Evolutionary conservation across 768 basidiomycete genomes (phyloP).

Genomic region (Stropharia rugosoannulata): DNA sequence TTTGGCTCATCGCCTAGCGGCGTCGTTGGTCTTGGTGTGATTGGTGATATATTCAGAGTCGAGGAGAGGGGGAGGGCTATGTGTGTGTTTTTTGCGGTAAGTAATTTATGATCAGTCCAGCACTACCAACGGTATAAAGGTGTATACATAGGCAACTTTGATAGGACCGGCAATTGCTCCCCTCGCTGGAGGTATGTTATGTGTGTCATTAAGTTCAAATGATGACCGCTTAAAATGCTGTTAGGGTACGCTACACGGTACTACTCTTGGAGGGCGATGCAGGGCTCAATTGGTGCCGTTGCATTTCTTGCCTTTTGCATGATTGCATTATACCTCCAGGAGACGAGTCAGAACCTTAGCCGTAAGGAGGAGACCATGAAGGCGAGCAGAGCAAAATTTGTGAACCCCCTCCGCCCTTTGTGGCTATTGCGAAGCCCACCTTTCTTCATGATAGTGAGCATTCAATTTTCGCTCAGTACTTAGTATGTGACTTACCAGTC

Average conservation of each 20-base stretch:
- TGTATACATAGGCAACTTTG: conserved; percentile 41
- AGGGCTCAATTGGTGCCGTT: conserved; percentile 38
- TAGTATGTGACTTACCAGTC: not conserved
- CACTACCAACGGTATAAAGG: not conserved
- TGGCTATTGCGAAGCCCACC: conserved; percentile 56
- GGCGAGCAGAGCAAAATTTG: conserved; percentile 30
- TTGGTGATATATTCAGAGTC: conserved; percentile 63
- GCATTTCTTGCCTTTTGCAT: conserved; percentile 36
- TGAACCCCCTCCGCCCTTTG: conserved; percentile 61
- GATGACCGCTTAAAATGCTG: too few species aligned
- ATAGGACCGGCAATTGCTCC: conserved; percentile 64
- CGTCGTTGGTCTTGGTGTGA: conserved; percentile 53
- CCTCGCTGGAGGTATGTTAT: conserved; percentile 31
- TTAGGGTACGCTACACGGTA: conserved; percentile 53
- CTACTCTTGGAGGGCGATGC: conserved; percentile 63
- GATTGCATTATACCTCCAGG: conserved; percentile 49
- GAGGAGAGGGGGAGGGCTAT: conserved; percentile 60
- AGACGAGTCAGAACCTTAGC: conserved; percentile 59
- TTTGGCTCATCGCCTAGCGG: conserved; percentile 55
- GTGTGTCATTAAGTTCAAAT: not conserved
- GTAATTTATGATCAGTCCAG: conserved; percentile 5
- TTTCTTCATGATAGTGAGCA: conserved; percentile 48
- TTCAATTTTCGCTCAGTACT: not conserved
- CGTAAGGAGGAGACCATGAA: conserved; percentile 32
- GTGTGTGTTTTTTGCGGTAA: conserved; percentile 53